Conservation (phyloP, 345 rosid species). For the Gossypium anomalum region DNA sequence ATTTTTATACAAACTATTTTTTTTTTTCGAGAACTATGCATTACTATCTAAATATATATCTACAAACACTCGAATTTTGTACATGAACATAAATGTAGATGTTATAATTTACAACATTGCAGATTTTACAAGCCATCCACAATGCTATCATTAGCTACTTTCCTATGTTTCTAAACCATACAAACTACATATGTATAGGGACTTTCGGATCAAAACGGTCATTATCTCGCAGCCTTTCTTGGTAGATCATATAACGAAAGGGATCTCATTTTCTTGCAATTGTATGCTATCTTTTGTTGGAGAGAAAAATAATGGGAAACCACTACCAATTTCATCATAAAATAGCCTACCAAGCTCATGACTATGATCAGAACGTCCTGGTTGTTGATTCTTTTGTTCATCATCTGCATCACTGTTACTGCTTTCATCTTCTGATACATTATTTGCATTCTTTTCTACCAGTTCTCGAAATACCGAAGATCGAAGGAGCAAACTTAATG, state of each 20-base stretch:
- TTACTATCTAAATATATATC: too few species aligned
- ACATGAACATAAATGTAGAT: too few species aligned
- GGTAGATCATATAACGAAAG: conserved; percentile 29
- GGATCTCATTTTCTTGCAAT: conserved; percentile 32
- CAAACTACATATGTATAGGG: background rate
- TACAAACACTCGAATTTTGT: too few species aligned
- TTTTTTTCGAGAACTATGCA: too few species aligned
- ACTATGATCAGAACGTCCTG: conserved; percentile 20
- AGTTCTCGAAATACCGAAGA: conserved; percentile 51
- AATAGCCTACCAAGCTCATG: conserved; percentile 41
- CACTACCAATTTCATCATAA: conserved; percentile 20
- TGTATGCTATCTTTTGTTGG: conserved; percentile 24
- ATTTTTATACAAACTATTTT: too few species aligned
- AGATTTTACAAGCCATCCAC: background rate
- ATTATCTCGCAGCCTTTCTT: background rate
- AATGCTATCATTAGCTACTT: background rate
- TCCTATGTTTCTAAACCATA: background rate
- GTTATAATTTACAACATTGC: background rate
- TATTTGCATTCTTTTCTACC: conserved; percentile 43
- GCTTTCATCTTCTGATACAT: conserved; percentile 26
- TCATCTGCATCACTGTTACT: conserved; percentile 21
- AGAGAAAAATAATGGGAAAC: conserved; percentile 29
- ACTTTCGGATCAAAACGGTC: too few species aligned
- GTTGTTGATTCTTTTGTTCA: conserved; percentile 1
- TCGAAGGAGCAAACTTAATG: conserved; percentile 49